Evolutionary conservation across 306 rosid species (phyloP), one percentile per base, ranked within the genome.

Genomic region (Bauhinia variegata): DNA sequence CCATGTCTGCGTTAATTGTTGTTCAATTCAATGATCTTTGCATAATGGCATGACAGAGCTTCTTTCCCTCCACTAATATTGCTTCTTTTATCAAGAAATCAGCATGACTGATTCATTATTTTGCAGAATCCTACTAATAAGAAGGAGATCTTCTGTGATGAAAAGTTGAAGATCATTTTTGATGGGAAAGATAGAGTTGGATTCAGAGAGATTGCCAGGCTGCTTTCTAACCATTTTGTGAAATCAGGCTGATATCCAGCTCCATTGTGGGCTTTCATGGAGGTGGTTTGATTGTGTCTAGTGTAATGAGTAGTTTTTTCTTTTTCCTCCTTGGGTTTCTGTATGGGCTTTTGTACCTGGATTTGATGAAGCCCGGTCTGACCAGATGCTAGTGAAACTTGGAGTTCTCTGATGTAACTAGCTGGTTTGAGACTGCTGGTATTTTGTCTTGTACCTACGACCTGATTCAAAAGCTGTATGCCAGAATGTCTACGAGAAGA

Each of bases 61-160:
- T 23, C 28, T 23, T 23, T 23, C 28, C 28, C 28, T 23, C 28
- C 2, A 23, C 28, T 23, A 23, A 23, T 23, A 23, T 23, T 23
- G 1, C 28, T 23, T 23, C 28, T 23, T 23, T 23, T 23, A 23
- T 23, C 28, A 23, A 23, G 28, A 23, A 23, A 23, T 23, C 2
- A 2, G 28, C 28, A 23, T 23, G 28, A 23, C 28, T 23, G 8
- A 15, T 51, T 48, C 66, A 12, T 66, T 77, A 46, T 60, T 70
- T 60, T 78, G 86, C 87, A 87, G 93, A 87, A 75, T 72, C 93
- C 89, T 33, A 6, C 79, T 5, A 80, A 84, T 56, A 87, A 85
- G 82, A 87, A 42, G 82, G 86, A 80, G 78, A 73, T 87, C 61
- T 48, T 71, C 23, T 87, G 95, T 65, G 95, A 87, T 68, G 90